Evolutionary conservation across 768 basidiomycete genomes (phyloP), one percentile per base, ranked within the genome.

Genomic region (Chlorophyllum brunneum): DNA sequence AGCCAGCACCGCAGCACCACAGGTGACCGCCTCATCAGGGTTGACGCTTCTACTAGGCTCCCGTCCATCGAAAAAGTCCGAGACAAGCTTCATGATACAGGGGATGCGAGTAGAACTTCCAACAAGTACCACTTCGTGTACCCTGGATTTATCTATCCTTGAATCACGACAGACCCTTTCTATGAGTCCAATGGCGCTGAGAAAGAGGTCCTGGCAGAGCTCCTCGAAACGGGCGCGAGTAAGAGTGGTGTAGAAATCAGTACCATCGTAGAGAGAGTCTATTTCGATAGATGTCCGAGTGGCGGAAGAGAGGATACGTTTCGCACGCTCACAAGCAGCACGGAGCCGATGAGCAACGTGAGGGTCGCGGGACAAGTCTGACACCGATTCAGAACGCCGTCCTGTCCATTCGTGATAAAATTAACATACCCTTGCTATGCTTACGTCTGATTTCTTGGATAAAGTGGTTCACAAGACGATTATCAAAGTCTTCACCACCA

Each of bases 31-130:
- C 76, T 98, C 95, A 59, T 98, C 95, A 47, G 95, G 95, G 85
- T 98, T 98, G 80, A 98, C 98, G 75, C 88, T 88, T 82, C 95
- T 97, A 81, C 93, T 94, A 63, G 92, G 95, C 77, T 97, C 94
- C 80, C 95, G 93, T 68, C 95, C 95, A 69, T 91, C 91, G 81
- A 98, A 98, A 83, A 90, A 97, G 72, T 98, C 95, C 59, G 92
- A 95, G 53, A 98, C 92, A 67, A 98, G 90, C 74, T 97, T 95
- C 68, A 92, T 86, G 64, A 98, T 88, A 70, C 92, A 90, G 60
- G 95, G 95, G 59, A 98, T 98, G 83, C 94, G 94, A 51, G 95
- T 98, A 44, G 95, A 98, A 56, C 95, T 95, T 69, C 95, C 95
- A 61, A 97, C 95, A 60, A 98, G 80, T 63, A 98, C 95, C 58